Evolutionary conservation across 192 early-diverging fungal genomes (phyloP), one percentile per base, ranked within the genome.

Genomic region (Linnemannia zychae): DNA sequence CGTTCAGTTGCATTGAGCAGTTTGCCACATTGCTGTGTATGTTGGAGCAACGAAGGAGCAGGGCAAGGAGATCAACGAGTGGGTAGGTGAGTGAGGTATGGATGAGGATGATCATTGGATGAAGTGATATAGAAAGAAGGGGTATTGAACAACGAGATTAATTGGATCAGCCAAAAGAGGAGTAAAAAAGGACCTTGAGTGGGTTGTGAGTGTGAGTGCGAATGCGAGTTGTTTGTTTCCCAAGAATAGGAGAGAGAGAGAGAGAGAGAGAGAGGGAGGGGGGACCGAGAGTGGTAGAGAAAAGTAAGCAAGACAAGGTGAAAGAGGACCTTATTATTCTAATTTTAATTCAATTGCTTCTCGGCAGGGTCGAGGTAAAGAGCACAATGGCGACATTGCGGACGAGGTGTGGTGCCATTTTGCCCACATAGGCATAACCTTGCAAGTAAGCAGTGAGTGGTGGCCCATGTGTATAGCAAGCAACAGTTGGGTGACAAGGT

Each of bases 351-450:
- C 34, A n/a, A 11, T 36, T 57, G 50, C 66, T 1, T 4, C 36
- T 73, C 17, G 34, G 11, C 49, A 22, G 24, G 22, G 31, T 12
- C 16, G 18, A n/a, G 3, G 50, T 4, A 66, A 22, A 22, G 48
- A 57, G 34, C 46, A 69, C 53, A 67, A 78, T 79, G 57, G 77
- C 77, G 77, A 79, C 77, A 79, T 79, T 44, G 1, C 5, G 40
- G 40, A 15, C 22, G 57, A 2, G 48, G 33, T 57, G 77, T 79
- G 78, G 49, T 80, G 71, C 72, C 66, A 74, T 80, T 71, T 70
- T 71, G 52, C 34, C 18, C 44, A 60, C n/a, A n/a, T n/a, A n/a
- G n/a, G n/a, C n/a, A n/a, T n/a, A n/a, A n/a, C n/a, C n/a, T n/a
- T n/a, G n/a, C n/a, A 24, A 22, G 53, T 33, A 24, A 46, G 50